Conservation (phyloP, 2,329 filamentous ascomycete genomes). For the Aureobasidium namibiae region DNA sequence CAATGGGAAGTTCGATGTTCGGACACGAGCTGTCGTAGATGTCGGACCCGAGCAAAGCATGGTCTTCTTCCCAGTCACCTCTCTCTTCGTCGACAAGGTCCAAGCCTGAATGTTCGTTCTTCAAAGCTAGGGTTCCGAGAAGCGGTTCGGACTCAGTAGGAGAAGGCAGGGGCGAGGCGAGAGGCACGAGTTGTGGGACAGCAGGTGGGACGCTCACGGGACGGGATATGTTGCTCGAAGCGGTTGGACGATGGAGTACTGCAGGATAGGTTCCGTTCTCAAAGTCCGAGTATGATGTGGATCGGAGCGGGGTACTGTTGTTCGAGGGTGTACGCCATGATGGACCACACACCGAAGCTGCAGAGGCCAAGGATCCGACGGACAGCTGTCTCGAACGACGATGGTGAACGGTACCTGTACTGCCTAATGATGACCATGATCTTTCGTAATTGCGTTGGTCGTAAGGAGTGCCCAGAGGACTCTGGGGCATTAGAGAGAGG, state of each 20-base stretch:
- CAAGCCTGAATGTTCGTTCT: not conserved
- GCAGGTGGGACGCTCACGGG: constrained; percentile 1
- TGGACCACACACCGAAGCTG: constrained; percentile 3
- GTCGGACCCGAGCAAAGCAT: constrained; percentile 4
- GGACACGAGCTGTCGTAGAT: not conserved
- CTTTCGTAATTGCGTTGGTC: constrained; percentile 6
- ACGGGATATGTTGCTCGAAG: not conserved
- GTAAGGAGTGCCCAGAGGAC: constrained; percentile 3
- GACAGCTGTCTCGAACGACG: constrained; percentile 11
- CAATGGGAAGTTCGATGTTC: not conserved
- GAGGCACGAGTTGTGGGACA: not conserved
- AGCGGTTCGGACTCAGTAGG: not conserved
- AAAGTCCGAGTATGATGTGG: constrained; percentile 8
- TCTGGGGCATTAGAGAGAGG: constrained; percentile 15
- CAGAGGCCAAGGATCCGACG: constrained; percentile 11
- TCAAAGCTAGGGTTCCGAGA: not conserved
- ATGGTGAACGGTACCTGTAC: constrained; percentile 3
- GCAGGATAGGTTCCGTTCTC: not conserved
- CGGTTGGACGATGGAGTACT: not conserved
- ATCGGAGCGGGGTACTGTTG: constrained; percentile 1
- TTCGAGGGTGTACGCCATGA: constrained; percentile 1
- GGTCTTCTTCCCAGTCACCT: constrained; percentile 1
- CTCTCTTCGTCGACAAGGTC: constrained; percentile 8
- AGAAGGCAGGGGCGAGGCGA: not conserved
- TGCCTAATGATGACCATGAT: constrained; percentile 14